Evolutionary conservation across 441 rosid species (phyloP), one percentile per base, ranked within the genome.

Genomic region (Pelargonium citronellum): DNA sequence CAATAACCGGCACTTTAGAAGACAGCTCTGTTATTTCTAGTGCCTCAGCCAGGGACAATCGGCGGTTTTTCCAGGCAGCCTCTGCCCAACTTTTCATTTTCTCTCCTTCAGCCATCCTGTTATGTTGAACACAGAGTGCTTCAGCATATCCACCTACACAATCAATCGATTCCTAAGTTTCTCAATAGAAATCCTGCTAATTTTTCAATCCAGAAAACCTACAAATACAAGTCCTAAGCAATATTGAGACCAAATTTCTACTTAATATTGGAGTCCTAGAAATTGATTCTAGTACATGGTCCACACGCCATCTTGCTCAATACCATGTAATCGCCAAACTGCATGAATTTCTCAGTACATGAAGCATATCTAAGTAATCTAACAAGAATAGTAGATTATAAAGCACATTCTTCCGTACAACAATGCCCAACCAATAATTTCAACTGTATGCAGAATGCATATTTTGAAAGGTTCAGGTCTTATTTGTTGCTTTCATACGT

Each of bases 51-150:
- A 90, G 84, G 43, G 91, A 79, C 66, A 89, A 66, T 24, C 90
- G 90, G 67, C 6, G 64, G 77, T 86, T 91, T 77, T 81, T 82
- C 91, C 96, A 85, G 6, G 72, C 82, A 19, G 83, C 66, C 79
- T 85, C 87, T 58, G 92, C 91, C 96, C 88, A 89, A 67, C 71
- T 71, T 71, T 84, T 87, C 90, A 87, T 79, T 69, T 76, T 89
- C 77, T 84, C 89, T 60, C 97, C 97, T 84, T 94, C 96, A 12
- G 67, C 64, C 83, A 78, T 87, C 66, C 99, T 85, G 79, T 87
- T 87, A 53, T 85, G 86, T 73, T 89, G 92, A 70, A 93, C 80
- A 68, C 80, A 77, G 8, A 91, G 96, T 41, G 81, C 76, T 79
- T 86, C 95, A 0, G 87, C 97, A 79, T 86, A 89, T 7, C 91